Conservation (phyloP, 768 basidiomycete species). For the Hemileccinum impolitum region DNA sequence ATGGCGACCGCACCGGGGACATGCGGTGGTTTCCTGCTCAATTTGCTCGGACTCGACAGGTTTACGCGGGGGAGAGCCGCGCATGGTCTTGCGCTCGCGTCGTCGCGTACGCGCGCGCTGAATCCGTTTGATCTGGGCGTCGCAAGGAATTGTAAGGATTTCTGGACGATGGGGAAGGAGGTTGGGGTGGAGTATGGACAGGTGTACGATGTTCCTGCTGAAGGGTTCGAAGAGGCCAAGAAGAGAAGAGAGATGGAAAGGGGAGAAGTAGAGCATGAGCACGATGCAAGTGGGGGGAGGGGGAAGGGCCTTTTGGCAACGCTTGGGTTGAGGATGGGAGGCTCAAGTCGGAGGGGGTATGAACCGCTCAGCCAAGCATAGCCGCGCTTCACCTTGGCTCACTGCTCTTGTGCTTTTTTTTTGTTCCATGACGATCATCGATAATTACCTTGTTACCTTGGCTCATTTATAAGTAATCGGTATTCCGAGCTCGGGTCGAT, state of each 20-base stretch:
- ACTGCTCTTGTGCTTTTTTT: background rate
- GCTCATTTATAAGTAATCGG: too few relatives aligned
- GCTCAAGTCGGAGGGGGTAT: constrained; percentile 34
- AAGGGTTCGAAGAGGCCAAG: constrained; percentile 80
- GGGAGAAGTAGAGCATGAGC: constrained; percentile 38
- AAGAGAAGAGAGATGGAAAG: constrained; percentile 51
- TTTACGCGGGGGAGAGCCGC: constrained; percentile 91
- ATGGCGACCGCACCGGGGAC: constrained; percentile 32
- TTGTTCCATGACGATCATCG: too few relatives aligned
- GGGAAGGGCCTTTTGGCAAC: constrained; percentile 37
- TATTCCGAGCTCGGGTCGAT: too few relatives aligned
- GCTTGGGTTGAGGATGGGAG: constrained; percentile 35
- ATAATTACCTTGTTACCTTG: too few relatives aligned
- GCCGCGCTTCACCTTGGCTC: too few relatives aligned
- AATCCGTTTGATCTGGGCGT: constrained; percentile 93
- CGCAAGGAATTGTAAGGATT: constrained; percentile 82
- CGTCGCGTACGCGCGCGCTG: constrained; percentile 50
- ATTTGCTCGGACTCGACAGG: constrained; percentile 88
- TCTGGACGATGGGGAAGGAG: constrained; percentile 85
- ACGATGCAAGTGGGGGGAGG: constrained; percentile 41
- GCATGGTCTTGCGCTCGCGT: constrained; percentile 75
- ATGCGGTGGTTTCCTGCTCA: constrained; percentile 68
- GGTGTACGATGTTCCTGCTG: constrained; percentile 84
- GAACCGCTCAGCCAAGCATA: constrained; percentile 33
- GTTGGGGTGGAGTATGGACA: constrained; percentile 88